phyloP scores from a whole-genome alignment of 2,329 filamentous ascomycete genomes.

The Didymella sp. region DNA sequence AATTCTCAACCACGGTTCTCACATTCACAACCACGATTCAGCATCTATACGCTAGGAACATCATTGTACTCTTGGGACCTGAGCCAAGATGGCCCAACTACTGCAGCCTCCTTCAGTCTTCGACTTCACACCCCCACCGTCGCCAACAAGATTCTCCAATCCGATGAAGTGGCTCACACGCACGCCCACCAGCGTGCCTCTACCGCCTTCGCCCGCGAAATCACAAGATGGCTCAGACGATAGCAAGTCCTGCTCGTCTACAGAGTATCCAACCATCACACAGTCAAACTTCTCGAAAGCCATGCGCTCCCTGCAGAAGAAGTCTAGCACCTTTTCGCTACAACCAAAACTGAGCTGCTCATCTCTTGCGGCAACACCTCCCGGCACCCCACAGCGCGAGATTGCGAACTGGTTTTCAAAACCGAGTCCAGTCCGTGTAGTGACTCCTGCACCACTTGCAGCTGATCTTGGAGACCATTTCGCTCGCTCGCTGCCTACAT shows the following conservation, averaged over 20 bases:
- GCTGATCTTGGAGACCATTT: slow-evolving; percentile 5
- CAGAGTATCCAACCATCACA: neutral
- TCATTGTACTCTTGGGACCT: neutral
- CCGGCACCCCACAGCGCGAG: neutral
- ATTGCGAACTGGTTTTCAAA: neutral
- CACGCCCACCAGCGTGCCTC: slow-evolving; percentile 1
- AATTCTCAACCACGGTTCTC: neutral
- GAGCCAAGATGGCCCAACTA: slow-evolving; percentile 1
- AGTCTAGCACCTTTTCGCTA: neutral
- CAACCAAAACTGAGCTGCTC: neutral
- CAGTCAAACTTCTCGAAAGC: slow-evolving; percentile 1
- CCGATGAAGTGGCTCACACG: slow-evolving; percentile 7
- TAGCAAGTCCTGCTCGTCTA: neutral
- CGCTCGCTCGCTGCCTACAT: neutral
- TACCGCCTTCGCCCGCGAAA: slow-evolving; percentile 4
- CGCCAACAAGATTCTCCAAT: neutral
- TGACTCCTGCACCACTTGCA: neutral
- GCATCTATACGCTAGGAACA: neutral
- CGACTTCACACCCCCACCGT: neutral
- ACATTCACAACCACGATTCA: slow-evolving; percentile 1
- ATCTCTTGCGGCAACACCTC: neutral
- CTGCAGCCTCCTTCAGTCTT: neutral
- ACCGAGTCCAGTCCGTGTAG: neutral
- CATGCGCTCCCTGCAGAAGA: neutral
- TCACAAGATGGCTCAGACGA: neutral